phyloP scores from a whole-genome alignment of 73 alveolate species.

The Effrenium voratum region DNA sequence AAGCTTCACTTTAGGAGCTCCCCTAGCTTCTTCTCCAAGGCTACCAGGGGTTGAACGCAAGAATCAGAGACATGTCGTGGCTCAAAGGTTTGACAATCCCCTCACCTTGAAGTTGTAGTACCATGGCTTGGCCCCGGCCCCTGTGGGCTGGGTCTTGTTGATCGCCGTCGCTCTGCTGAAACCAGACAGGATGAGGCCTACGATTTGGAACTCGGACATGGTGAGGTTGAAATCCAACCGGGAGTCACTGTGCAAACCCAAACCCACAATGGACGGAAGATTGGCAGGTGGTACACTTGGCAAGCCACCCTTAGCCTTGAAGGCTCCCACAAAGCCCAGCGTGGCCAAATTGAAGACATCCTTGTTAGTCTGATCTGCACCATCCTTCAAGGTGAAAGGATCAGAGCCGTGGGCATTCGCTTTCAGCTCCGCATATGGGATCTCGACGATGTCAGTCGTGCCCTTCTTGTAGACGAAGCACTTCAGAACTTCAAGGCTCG shows the following conservation, averaged over 20 bases:
- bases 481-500: neutral
- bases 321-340: neutral
- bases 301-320: conserved; percentile 6
- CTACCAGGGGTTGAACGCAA: no score
- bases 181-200: neutral
- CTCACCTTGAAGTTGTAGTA: neutral
- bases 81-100: no score
- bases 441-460: conserved; percentile 7
- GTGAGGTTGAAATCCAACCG: neutral
- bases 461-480: conserved; percentile 13
- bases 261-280: neutral
- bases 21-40: no score
- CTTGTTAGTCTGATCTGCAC: conserved; percentile 2
- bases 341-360: neutral
- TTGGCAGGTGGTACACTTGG: neutral
- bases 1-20: no score
- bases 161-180: neutral
- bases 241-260: neutral
- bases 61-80: no score
- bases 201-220: neutral
- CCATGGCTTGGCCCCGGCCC: neutral
- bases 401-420: neutral
- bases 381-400: conserved; percentile 3
- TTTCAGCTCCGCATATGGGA: neutral
- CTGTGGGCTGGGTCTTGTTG: neutral